Percentiles rank a stretch among this genome's conserved stretches.
These are phyloP conservation scores for Xylaria sp. DNA, from an alignment of 495 filamentous ascomycete species.

Conservation along the genomic window DNA sequence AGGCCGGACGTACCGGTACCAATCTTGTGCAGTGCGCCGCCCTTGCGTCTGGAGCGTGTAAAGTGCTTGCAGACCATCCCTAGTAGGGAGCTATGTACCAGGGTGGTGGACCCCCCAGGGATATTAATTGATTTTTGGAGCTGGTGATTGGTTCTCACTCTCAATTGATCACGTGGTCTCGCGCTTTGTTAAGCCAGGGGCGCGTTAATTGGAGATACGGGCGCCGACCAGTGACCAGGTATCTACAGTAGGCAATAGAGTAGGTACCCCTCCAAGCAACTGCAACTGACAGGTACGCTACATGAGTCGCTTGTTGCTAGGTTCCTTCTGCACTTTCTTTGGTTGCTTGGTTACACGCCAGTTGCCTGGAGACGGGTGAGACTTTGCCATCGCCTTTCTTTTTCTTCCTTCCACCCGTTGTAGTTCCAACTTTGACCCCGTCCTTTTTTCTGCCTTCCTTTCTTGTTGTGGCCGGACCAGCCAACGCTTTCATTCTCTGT, in stretches of 20 bases:
- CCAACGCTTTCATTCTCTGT: constrained; percentile 9
- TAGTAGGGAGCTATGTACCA: background rate
- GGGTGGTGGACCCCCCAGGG: background rate
- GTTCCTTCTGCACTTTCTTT: background rate
- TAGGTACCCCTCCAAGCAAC: constrained; percentile 11
- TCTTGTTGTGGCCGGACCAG: background rate
- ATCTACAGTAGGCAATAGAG: background rate
- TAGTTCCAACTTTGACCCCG: constrained; percentile 20
- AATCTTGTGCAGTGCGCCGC: background rate
- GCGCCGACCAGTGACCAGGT: background rate
- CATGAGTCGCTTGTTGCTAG: background rate
- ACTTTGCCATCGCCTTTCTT: constrained; percentile 14
- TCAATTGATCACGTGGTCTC: constrained; percentile 11
- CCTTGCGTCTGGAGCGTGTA: constrained; percentile 18
- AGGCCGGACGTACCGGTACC: background rate
- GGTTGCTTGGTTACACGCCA: background rate
- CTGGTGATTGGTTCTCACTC: background rate
- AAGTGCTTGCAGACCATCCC: constrained; percentile 11
- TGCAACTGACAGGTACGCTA: background rate
- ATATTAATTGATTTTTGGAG: constrained; percentile 3
- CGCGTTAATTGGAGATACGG: constrained; percentile 17
- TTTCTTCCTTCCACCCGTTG: constrained; percentile 1
- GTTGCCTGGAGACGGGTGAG: background rate
- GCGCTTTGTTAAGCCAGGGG: constrained; percentile 16
- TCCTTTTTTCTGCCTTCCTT: constrained; percentile 15